Evolutionary conservation across 2,329 filamentous ascomycete genomes (phyloP).

Genomic region (Drechslerella coelobrocha): DNA sequence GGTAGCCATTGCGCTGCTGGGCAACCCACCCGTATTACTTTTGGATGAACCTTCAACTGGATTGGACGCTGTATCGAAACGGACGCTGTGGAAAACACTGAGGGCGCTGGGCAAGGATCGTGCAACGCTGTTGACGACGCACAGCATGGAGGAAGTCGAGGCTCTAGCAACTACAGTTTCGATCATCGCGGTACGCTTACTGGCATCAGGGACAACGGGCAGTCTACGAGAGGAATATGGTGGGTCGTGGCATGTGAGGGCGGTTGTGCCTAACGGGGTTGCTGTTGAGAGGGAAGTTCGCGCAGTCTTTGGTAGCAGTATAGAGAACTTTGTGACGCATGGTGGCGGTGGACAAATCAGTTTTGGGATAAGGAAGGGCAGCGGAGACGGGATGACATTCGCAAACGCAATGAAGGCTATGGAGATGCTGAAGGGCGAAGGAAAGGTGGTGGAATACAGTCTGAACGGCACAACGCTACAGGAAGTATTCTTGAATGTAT

Average conservation of each 20-base stretch:
- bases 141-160: conserved; percentile 58
- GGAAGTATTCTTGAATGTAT: conserved; percentile 49
- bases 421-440: conserved; percentile 41
- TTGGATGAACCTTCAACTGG: conserved; percentile 57
- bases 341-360: conserved; percentile 34
- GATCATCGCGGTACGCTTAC: conserved; percentile 57
- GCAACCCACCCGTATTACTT: conserved; percentile 56
- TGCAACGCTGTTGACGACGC: conserved; percentile 58
- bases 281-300: conserved; percentile 9
- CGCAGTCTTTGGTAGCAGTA: conserved; percentile 1
- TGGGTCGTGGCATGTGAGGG: conserved; percentile 43
- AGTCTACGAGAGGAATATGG: conserved; percentile 41
- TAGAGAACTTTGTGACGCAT: conserved; percentile 29
- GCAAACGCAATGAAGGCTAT: conserved; percentile 36
- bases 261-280: neutral
- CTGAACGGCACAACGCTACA: conserved; percentile 46
- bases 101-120: conserved; percentile 54
- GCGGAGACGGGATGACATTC: conserved; percentile 17
- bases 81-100: conserved; percentile 57
- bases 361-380: conserved; percentile 36
- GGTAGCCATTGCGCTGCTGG: conserved; percentile 57
- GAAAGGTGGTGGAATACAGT: conserved; percentile 40
- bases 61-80: conserved; percentile 57
- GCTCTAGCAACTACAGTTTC: conserved; percentile 57
- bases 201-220: conserved; percentile 54